Conservation (phyloP, 164 flowering plant genomes). For the Nelumbo lutea region DNA sequence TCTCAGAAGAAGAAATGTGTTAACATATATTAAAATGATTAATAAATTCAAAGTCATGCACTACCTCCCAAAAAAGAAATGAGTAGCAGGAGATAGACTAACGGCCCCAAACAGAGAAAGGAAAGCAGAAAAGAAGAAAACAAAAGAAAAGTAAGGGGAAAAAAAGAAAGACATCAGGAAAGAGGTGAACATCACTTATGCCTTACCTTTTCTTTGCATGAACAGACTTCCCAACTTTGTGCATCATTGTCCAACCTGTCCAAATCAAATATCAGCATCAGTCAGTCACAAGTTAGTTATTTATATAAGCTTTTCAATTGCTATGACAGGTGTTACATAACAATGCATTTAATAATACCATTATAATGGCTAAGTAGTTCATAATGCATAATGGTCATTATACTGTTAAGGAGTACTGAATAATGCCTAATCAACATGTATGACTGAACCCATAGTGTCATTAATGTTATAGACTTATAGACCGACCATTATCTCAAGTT, state of each 20-base stretch:
- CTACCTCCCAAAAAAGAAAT: not conserved
- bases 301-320: not conserved
- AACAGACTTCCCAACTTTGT: conserved; percentile 13
- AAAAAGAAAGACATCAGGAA: conserved; percentile 20
- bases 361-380: too few relatives aligned
- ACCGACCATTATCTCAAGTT: too few relatives aligned
- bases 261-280: conserved; percentile 6
- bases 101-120: not conserved
- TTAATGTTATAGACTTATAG: too few relatives aligned
- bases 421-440: too few relatives aligned
- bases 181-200: conserved; percentile 4
- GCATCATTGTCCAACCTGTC: conserved; percentile 27
- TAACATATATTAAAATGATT: not conserved
- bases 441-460: too few relatives aligned
- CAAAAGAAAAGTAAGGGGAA: not conserved
- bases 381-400: too few relatives aligned
- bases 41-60: not conserved
- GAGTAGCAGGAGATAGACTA: not conserved
- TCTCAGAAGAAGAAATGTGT: not conserved
- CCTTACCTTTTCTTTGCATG: conserved; percentile 14
- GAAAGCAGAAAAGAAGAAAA: not conserved
- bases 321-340: too few relatives aligned
- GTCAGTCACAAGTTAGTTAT: not conserved
- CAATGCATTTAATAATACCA: too few relatives aligned
- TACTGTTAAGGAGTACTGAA: too few relatives aligned